A percentile compares a stretch with the other conserved stretches of the same genome.
Evolutionary conservation across 805 yeast species (phyloP).

Genomic region (Saccharomyces cerevisiae): DNA sequence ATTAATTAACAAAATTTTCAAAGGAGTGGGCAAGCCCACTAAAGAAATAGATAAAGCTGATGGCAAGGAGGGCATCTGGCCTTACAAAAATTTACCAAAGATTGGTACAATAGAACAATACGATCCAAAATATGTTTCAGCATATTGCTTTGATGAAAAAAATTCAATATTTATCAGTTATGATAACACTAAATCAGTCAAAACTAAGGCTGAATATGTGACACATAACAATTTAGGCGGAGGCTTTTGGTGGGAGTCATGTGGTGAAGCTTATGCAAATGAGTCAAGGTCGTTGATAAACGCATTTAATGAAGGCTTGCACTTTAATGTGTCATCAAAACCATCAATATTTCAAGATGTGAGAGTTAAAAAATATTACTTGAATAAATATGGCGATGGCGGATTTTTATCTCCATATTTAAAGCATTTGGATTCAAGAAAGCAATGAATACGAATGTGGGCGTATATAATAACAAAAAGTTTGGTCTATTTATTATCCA

Average conservation of each 20-base stretch:
- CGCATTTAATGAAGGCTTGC: slow-evolving; percentile 35
- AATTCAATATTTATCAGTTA: slow-evolving; percentile 44
- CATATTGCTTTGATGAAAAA: slow-evolving; percentile 40
- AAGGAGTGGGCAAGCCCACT: slow-evolving; percentile 35
- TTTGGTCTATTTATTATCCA: not conserved
- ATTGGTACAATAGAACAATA: slow-evolving; percentile 37
- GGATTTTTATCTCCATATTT: slow-evolving; percentile 9
- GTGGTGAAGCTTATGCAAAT: slow-evolving; percentile 49
- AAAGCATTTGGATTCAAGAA: not conserved
- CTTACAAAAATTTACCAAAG: slow-evolving; percentile 49
- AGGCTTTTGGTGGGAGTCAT: slow-evolving; percentile 93
- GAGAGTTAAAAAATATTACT: slow-evolving; percentile 13
- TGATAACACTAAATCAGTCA: slow-evolving; percentile 52
- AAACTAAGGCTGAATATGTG: slow-evolving; percentile 54
- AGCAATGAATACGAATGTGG: not conserved
- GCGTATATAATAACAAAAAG: not conserved
- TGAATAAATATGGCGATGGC: slow-evolving; percentile 10
- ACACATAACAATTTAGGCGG: slow-evolving; percentile 52
- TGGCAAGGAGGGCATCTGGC: slow-evolving; percentile 45
- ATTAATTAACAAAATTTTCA: slow-evolving; percentile 34
- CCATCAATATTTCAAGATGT: slow-evolving; percentile 12
- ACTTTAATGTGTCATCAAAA: slow-evolving; percentile 7
- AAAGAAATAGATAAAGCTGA: slow-evolving; percentile 18
- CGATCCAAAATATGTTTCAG: slow-evolving; percentile 48
- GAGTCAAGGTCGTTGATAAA: slow-evolving; percentile 35